phyloP scores from a whole-genome alignment of 441 rosid species.

The Capsella rubella region DNA sequence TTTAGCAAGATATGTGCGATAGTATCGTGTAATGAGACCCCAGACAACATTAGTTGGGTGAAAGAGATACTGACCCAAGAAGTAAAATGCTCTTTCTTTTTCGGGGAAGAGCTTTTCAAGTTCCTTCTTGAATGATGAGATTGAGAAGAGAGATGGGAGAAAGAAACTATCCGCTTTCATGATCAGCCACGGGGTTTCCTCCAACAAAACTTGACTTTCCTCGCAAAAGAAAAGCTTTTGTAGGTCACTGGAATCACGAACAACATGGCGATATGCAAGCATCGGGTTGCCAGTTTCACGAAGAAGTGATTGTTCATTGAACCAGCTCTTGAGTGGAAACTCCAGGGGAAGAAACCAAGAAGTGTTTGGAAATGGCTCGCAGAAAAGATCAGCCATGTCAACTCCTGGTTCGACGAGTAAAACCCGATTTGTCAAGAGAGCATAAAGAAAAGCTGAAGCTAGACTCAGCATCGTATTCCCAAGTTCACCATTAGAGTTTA shows the following conservation, averaged over 20 bases:
- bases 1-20: conserved; percentile 58
- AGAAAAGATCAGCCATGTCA: conserved; percentile 68
- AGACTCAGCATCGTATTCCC: conserved; percentile 71
- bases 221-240: conserved; percentile 67
- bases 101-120: conserved; percentile 60
- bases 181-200: conserved; percentile 66
- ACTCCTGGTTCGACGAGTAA: conserved; percentile 68
- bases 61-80: conserved; percentile 65
- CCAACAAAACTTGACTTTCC: conserved; percentile 52
- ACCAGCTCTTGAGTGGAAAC: conserved; percentile 50
- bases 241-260: conserved; percentile 59
- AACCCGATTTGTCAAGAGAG: conserved; percentile 70
- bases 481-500: conserved; percentile 60
- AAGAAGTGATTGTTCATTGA: conserved; percentile 34
- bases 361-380: conserved; percentile 73
- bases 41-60: conserved; percentile 77
- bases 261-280: conserved; percentile 57
- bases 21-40: conserved; percentile 78
- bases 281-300: conserved; percentile 45
- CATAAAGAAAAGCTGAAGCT: conserved; percentile 70
- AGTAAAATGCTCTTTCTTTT: conserved; percentile 66
- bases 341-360: conserved; percentile 66
- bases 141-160: conserved; percentile 67
- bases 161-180: conserved; percentile 71
- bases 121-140: conserved; percentile 57